Evolutionary conservation across 805 yeast species (phyloP), one percentile per base, ranked within the genome.

Genomic region (Helenozyma baotianmanensis): DNA sequence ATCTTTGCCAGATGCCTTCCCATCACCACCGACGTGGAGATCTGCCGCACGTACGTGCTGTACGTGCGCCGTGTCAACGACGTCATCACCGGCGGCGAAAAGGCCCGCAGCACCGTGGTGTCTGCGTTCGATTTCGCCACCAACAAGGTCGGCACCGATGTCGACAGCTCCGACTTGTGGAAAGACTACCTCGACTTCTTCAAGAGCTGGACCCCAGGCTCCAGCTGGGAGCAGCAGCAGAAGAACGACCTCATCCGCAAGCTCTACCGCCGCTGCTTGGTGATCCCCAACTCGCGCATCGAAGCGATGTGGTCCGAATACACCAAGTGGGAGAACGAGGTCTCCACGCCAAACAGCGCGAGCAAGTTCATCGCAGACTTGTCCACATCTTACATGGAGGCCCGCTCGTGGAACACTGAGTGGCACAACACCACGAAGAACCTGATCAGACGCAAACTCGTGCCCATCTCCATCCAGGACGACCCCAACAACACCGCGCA

Each of bases 81-180:
- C 45, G 69, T 82, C 14, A 75, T 82, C 33, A 81, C 88, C 4
- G 94, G 90, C 15, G 92, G 92, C 22, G 94, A 82, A 52, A 78
- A 73, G 42, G 89, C 92, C 0, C 65, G 92, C 42, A 72, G 79
- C 9, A 72, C 75, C 2, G 83, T 89, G 10, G 67, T 81, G 12
- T 82, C 79, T 51, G 95, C 96, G 1, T 90, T 80, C 54, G 94
- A 88, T 40, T 76, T 83, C 53, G 95, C 94, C 1, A 64, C 84
- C 13, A 77, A 72, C 18, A 74, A 78, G 39, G 85, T 89, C 31
- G 96, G 96, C 0, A 59, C 76, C 21, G 97, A 92, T 54, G 73
- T 82, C 4, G 67, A 73, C 22, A 74, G 89, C 13, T 80, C 82
- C 21, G 65, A 66, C 2, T 60, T 92, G 25, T 90, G 96, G 96